A percentile compares a stretch with the other conserved stretches of the same genome.
Conservation (phyloP, 345 rosid species). For the Euphorbia pulcherrima region DNA sequence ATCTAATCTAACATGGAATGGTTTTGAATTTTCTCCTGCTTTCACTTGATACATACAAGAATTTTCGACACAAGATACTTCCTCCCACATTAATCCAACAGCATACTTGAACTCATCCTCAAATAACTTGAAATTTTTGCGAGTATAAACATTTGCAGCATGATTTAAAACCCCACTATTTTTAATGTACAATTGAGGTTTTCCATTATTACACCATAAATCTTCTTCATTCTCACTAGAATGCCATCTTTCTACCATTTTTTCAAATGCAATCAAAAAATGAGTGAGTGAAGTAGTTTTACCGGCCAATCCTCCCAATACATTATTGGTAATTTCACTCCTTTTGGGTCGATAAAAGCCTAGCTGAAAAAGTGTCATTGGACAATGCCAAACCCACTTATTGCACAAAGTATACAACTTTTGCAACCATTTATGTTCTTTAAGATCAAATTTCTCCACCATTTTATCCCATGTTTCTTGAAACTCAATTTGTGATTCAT, state of each 20-base stretch:
- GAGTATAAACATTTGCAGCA: not conserved
- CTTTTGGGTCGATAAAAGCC: not conserved
- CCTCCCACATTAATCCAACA: not conserved
- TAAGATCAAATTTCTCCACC: no score
- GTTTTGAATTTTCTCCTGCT: not conserved
- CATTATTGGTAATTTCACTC: not conserved
- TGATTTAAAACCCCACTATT: not conserved
- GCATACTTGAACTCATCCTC: no score
- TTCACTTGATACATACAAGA: not conserved
- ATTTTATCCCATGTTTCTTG: not conserved
- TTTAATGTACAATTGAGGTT: not conserved
- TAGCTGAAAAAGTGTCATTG: not conserved
- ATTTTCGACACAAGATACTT: not conserved
- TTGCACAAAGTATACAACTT: no score
- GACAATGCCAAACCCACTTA: conserved; percentile 4
- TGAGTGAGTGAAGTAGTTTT: not conserved
- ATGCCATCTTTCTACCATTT: not conserved
- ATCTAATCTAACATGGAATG: not conserved
- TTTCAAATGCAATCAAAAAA: no score
- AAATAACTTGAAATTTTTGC: not conserved
- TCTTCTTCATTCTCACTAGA: not conserved
- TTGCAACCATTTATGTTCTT: no score
- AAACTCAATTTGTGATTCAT: not conserved
- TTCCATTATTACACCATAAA: not conserved
- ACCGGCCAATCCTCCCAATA: not conserved